Evolutionary conservation across 352 stramenopile genomes (phyloP).

Genomic region (Pythium diclinum): DNA sequence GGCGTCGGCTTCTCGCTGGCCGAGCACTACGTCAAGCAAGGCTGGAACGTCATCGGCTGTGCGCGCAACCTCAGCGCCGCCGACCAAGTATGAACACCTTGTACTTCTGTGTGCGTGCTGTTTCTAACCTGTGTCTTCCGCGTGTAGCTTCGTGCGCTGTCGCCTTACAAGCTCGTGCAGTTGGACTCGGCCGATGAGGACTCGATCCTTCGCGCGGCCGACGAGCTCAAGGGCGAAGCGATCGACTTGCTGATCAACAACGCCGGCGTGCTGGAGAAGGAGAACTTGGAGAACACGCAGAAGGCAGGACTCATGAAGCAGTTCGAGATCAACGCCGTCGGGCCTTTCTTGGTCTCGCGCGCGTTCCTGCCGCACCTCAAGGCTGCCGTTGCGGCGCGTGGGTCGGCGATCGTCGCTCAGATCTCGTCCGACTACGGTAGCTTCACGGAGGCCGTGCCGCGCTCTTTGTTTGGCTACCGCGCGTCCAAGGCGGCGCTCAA

Average conservation of each 20-base stretch:
- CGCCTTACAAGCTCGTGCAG: constrained; percentile 34
- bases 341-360: constrained; percentile 44
- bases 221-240: constrained; percentile 30
- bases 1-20: no score
- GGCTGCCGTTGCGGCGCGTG: no score
- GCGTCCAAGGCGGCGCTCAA: constrained; percentile 55
- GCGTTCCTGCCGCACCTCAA: constrained; percentile 41
- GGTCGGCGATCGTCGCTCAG: no score
- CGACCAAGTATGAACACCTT: no score
- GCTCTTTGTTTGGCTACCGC: constrained; percentile 36
- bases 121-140: no score
- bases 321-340: constrained; percentile 70
- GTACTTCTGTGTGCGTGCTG: no score
- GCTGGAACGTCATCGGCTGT: no score
- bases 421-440: no score
- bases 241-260: constrained; percentile 65
- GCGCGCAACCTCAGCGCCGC: no score
- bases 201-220: constrained; percentile 32
- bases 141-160: constrained; percentile 34
- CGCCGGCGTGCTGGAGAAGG: constrained; percentile 34
- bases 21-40: no score
- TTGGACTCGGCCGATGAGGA: constrained; percentile 37
- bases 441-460: no score
- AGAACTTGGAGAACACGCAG: constrained; percentile 23
- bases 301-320: constrained; percentile 46